These are phyloP conservation scores for Geotrichum histeridarum DNA, from an alignment of 1,139 yeast species.

Conservation along the genomic window DNA sequence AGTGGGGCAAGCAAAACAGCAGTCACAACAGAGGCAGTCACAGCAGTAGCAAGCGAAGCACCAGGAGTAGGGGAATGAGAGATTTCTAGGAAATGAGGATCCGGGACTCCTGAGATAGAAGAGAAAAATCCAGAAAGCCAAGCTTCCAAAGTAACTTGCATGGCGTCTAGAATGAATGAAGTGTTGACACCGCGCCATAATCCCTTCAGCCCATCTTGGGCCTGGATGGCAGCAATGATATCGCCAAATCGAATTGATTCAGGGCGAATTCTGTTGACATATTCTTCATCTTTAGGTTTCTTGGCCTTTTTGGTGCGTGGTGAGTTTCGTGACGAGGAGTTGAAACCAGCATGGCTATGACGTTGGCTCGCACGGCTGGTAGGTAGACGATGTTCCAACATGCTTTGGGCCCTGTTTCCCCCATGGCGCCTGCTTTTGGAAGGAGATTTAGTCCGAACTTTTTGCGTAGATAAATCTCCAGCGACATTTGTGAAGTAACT, in stretches of 20 bases:
- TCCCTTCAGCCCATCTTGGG: constrained; percentile 79
- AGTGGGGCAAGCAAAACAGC: constrained; percentile 77
- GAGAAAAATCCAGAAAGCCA: constrained; percentile 88
- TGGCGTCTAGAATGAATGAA: constrained; percentile 69
- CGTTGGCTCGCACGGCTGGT: not conserved
- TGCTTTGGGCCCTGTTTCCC: not conserved
- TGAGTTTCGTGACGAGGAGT: not conserved
- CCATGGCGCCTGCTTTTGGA: constrained; percentile 22
- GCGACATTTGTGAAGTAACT: constrained; percentile 46
- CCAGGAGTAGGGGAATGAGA: constrained; percentile 76
- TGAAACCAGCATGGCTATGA: not conserved
- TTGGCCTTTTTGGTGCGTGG: not conserved
- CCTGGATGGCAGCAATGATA: constrained; percentile 60
- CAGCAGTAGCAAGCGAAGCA: constrained; percentile 59
- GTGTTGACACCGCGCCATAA: constrained; percentile 85
- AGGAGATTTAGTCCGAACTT: constrained; percentile 18
- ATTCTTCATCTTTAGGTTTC: constrained; percentile 9
- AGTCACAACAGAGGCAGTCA: constrained; percentile 67
- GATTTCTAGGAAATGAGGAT: constrained; percentile 79
- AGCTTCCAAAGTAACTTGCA: constrained; percentile 75
- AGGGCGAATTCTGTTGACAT: constrained; percentile 46
- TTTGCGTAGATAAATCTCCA: constrained; percentile 23
- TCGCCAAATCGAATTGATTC: constrained; percentile 64
- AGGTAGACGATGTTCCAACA: not conserved
- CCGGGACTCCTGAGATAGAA: constrained; percentile 80